Percentiles rank a stretch among this genome's conserved stretches.
These are phyloP conservation scores for Paulownia fortunei DNA, from an alignment of 257 asterid genomes.

Conservation along the genomic window DNA sequence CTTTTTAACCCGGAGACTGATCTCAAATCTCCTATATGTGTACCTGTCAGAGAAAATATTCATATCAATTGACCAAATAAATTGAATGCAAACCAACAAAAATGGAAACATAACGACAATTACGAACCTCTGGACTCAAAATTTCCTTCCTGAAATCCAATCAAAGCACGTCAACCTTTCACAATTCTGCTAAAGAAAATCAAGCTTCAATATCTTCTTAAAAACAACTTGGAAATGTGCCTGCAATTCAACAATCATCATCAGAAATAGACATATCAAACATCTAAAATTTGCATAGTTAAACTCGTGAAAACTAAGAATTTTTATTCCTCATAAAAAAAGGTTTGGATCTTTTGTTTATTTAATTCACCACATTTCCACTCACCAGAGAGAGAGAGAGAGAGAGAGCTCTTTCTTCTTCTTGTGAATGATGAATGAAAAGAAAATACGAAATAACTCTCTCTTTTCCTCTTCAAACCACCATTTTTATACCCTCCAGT, in stretches of 20 bases:
- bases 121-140: conserved; percentile 33
- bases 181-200: conserved; percentile 23
- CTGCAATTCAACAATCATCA: conserved; percentile 29
- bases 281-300: conserved; percentile 11
- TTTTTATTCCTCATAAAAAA: neutral
- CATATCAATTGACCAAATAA: conserved; percentile 14
- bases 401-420: conserved; percentile 38
- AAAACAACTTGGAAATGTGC: conserved; percentile 29
- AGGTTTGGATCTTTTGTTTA: conserved; percentile 29
- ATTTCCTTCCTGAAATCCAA: conserved; percentile 18
- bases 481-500: conserved; percentile 54
- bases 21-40: conserved; percentile 28
- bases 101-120: neutral
- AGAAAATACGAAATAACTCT: conserved; percentile 42
- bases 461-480: conserved; percentile 49
- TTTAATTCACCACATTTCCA: conserved; percentile 48
- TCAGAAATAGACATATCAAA: neutral
- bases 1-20: conserved; percentile 28
- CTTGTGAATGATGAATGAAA: conserved; percentile 37
- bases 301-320: conserved; percentile 19
- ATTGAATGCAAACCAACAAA: conserved; percentile 6
- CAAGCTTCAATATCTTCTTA: conserved; percentile 24
- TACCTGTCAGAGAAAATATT: conserved; percentile 28
- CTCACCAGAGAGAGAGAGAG: conserved; percentile 41
- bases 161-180: conserved; percentile 24